Percentiles rank a stretch among this genome's conserved stretches.
Evolutionary conservation across 306 rosid species (phyloP).

Genomic region (Medicago truncatula): DNA sequence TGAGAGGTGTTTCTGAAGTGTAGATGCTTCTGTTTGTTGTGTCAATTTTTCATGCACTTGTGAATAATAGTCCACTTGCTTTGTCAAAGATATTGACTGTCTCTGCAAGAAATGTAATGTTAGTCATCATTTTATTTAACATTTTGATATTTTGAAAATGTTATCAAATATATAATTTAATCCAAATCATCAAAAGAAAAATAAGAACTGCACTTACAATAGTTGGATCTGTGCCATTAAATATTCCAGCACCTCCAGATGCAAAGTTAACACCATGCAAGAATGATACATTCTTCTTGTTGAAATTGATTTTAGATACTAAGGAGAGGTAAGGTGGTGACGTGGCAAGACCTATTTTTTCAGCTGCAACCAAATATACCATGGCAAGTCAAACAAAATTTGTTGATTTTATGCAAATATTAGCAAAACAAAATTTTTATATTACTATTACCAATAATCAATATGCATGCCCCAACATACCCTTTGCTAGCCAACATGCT

Average conservation of each 20-base stretch:
- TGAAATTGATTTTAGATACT: conserved; percentile 34
- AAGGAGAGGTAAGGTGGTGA: conserved; percentile 79
- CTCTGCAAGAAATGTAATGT: conserved; percentile 28
- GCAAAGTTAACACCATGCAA: conserved; percentile 78
- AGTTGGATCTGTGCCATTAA: conserved; percentile 47
- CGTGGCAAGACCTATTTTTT: conserved; percentile 66
- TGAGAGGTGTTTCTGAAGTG: conserved; percentile 55
- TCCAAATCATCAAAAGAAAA: not conserved
- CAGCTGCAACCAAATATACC: conserved; percentile 56
- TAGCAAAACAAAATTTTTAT: conserved; percentile 20
- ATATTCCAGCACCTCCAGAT: conserved; percentile 91
- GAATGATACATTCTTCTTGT: conserved; percentile 37
- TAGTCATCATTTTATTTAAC: too few species aligned
- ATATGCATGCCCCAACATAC: conserved; percentile 3
- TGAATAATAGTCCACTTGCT: conserved; percentile 61
- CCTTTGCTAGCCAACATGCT: too few species aligned
- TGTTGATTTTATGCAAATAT: conserved; percentile 30
- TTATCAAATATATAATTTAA: too few species aligned
- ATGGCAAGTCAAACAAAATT: not conserved
- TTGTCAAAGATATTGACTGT: conserved; percentile 52
- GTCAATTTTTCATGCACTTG: conserved; percentile 45
- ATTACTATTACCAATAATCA: not conserved
- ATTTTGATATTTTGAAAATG: too few species aligned
- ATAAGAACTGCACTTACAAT: conserved; percentile 50
- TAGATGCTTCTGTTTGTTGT: conserved; percentile 43